Evolutionary conservation across 169 alveolate species (phyloP).

Genomic region (Eimeria acervulina): DNA sequence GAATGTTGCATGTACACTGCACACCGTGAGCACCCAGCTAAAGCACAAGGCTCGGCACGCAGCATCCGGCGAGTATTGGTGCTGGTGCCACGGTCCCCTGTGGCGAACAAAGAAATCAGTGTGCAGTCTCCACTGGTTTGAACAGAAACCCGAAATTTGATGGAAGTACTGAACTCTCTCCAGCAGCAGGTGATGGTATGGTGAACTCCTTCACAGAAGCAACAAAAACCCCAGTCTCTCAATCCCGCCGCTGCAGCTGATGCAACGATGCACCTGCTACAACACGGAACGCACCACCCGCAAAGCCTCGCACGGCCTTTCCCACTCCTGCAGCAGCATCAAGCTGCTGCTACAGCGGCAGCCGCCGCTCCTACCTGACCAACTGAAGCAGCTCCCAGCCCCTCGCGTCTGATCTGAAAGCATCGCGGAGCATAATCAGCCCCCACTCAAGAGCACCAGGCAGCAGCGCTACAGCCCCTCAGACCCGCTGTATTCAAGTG

Average conservation of each 20-base stretch:
- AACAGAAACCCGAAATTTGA: background rate
- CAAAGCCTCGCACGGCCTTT: background rate
- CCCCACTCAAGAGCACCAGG: background rate
- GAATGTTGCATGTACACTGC: background rate
- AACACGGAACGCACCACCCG: background rate
- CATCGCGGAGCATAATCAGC: too few relatives aligned
- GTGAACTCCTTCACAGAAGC: background rate
- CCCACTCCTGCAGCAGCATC: background rate
- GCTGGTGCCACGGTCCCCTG: background rate
- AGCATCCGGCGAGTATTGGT: background rate
- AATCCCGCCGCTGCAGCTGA: background rate
- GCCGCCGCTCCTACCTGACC: background rate
- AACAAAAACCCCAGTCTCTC: background rate
- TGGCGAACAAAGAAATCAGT: background rate
- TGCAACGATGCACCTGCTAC: background rate
- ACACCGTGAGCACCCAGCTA: background rate
- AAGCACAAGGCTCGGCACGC: background rate
- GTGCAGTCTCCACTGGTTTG: background rate
- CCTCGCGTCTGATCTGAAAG: background rate
- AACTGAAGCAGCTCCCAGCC: background rate
- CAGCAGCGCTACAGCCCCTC: background rate
- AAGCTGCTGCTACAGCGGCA: background rate
- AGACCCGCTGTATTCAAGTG: background rate
- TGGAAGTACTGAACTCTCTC: background rate
- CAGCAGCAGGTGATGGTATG: background rate